Conservation (phyloP, 768 basidiomycete species). For the Cyclocybe aegerita region DNA sequence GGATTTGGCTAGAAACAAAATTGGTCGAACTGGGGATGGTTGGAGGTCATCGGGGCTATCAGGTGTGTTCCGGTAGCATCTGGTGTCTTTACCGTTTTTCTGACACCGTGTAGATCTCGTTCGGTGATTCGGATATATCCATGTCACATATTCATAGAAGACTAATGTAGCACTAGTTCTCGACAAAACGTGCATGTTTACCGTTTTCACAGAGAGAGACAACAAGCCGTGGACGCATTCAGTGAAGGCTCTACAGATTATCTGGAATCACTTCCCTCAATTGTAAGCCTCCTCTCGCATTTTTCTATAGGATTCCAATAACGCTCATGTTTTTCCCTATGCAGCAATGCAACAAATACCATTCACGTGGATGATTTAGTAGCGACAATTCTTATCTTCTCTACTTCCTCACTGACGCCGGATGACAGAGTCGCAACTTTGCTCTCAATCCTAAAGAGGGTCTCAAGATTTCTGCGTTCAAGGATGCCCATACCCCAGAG, state of each 20-base stretch:
- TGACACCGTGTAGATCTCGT: constrained; percentile 50
- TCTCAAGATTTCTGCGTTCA: constrained; percentile 81
- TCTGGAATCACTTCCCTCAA: constrained; percentile 86
- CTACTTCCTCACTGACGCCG: constrained; percentile 2
- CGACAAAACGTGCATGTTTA: constrained; percentile 89
- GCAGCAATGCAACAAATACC: constrained; percentile 67
- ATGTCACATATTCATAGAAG: not conserved
- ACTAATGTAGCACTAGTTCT: constrained; percentile 46
- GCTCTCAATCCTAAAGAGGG: constrained; percentile 85
- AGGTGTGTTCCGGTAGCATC: constrained; percentile 38
- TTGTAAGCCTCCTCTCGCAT: constrained; percentile 45
- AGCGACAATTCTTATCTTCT: constrained; percentile 15
- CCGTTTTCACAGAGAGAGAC: constrained; percentile 74
- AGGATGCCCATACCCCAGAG: constrained; percentile 68
- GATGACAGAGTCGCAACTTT: constrained; percentile 71
- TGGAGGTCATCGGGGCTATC: constrained; percentile 66
- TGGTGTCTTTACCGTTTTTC: not conserved
- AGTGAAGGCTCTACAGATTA: constrained; percentile 80
- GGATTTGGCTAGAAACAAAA: constrained; percentile 89
- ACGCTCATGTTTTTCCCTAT: not conserved
- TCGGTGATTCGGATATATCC: constrained; percentile 38
- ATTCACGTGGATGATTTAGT: constrained; percentile 89
- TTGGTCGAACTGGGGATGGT: constrained; percentile 85
- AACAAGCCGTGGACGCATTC: constrained; percentile 76
- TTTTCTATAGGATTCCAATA: not conserved